phyloP scores from a whole-genome alignment of 1,139 yeast genomes.

The Kazachstania sp. region DNA sequence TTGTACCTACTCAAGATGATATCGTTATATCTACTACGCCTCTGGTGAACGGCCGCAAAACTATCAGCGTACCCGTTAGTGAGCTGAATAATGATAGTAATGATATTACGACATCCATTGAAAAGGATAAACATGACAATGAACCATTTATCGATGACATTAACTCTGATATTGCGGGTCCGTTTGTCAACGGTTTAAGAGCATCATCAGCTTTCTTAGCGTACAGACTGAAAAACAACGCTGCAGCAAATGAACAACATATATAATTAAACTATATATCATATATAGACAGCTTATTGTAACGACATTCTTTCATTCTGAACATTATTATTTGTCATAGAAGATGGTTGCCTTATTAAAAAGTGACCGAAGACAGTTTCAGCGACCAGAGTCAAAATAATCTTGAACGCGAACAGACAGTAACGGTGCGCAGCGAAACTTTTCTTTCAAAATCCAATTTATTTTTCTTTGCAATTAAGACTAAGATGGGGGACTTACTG shows the following conservation, averaged over 20 bases:
- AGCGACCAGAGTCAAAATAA: too few relatives aligned
- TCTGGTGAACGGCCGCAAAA: not conserved
- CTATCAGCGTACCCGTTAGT: not conserved
- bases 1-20: slow-evolving; percentile 4
- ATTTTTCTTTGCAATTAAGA: not conserved
- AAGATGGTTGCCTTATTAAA: too few relatives aligned
- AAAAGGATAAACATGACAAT: not conserved
- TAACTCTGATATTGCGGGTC: slow-evolving; percentile 15
- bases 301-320: too few relatives aligned
- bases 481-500: too few relatives aligned
- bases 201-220: slow-evolving; percentile 28
- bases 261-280: too few relatives aligned
- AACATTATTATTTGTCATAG: too few relatives aligned
- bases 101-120: not conserved
- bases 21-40: slow-evolving; percentile 7
- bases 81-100: slow-evolving; percentile 8
- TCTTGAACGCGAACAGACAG: too few relatives aligned
- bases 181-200: slow-evolving; percentile 23
- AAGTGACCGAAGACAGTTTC: too few relatives aligned
- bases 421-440: too few relatives aligned
- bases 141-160: slow-evolving; percentile 10
- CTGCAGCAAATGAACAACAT: not conserved
- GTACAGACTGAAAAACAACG: slow-evolving; percentile 10
- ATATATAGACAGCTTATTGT: too few relatives aligned
- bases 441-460: not conserved